A percentile compares a stretch with the other conserved stretches of the same genome.
phyloP scores from a whole-genome alignment of 1,139 yeast genomes.

The Yamadazyma atmosphaerica region DNA sequence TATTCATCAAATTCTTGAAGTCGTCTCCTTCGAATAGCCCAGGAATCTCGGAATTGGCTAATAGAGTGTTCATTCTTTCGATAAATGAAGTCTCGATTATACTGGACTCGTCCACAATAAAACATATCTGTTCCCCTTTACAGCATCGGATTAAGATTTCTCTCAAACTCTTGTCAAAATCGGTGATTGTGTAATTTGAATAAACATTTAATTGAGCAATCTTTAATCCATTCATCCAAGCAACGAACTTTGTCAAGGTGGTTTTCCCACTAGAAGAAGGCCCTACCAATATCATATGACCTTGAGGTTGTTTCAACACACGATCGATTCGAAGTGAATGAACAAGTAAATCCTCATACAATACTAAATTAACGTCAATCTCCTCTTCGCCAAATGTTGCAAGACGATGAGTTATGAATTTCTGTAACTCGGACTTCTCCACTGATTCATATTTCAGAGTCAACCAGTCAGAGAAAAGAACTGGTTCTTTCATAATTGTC shows the following conservation, averaged over 20 bases:
- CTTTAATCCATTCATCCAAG: conserved; percentile 86
- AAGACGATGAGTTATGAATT: conserved; percentile 65
- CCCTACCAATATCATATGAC: conserved; percentile 89
- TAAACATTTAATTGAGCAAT: conserved; percentile 61
- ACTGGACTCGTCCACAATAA: conserved; percentile 79
- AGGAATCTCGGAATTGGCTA: conserved; percentile 92
- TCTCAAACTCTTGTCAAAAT: conserved; percentile 69
- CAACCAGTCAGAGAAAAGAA: conserved; percentile 74
- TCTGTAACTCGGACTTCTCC: conserved; percentile 43
- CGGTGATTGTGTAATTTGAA: conserved; percentile 52
- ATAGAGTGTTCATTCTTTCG: conserved; percentile 87
- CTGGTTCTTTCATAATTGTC: conserved; percentile 45
- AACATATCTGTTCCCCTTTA: conserved; percentile 64
- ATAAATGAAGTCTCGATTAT: conserved; percentile 76
- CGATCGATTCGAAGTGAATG: conserved; percentile 80
- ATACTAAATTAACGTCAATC: conserved; percentile 56
- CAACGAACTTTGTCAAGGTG: conserved; percentile 74
- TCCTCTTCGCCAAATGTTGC: conserved; percentile 78
- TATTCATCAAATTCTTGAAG: conserved; percentile 48
- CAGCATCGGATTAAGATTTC: conserved; percentile 47
- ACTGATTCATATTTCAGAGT: conserved; percentile 64
- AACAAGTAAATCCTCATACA: conserved; percentile 72
- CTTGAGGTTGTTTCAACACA: conserved; percentile 82
- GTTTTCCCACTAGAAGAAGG: conserved; percentile 82
- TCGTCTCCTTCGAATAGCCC: conserved; percentile 87